Conservation (phyloP, 768 basidiomycete species). For the Russula sp. region DNA sequence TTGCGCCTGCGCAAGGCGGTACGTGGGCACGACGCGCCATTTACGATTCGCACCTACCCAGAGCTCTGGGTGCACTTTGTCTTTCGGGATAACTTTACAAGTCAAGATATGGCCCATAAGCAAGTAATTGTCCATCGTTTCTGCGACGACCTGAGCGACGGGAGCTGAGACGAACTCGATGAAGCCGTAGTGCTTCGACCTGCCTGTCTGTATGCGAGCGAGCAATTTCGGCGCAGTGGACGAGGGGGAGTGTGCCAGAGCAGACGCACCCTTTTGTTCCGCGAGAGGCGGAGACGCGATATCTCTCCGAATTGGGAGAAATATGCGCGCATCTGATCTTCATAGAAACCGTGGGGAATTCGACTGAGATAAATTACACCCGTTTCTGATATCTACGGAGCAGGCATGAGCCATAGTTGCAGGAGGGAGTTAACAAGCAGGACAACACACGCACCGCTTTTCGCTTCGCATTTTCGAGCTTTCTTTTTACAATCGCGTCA, state of each 20-base stretch:
- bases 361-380: conserved; percentile 88
- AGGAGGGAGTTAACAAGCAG: too few species aligned
- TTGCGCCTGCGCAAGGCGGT: conserved; percentile 58
- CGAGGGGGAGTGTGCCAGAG: not conserved
- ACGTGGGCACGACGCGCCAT: conserved; percentile 70
- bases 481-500: conserved; percentile 64
- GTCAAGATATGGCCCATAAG: conserved; percentile 89
- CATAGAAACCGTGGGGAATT: conserved; percentile 96
- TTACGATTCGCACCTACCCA: conserved; percentile 98
- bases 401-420: not conserved
- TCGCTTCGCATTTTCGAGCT: conserved; percentile 44
- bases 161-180: conserved; percentile 86
- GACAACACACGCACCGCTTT: conserved; percentile 49
- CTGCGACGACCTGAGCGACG: conserved; percentile 91
- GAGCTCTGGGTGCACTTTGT: conserved; percentile 84
- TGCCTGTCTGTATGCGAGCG: conserved; percentile 59
- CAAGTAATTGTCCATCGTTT: conserved; percentile 99
- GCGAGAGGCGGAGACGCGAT: conserved; percentile 78
- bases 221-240: not conserved
- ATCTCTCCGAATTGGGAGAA: conserved; percentile 94
- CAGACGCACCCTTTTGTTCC: conserved; percentile 76
- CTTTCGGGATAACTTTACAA: conserved; percentile 85
- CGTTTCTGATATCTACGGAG: conserved; percentile 48
- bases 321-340: conserved; percentile 87
- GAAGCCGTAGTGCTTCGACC: conserved; percentile 95